Conservation (phyloP, 2,329 filamentous ascomycete species). For the Setomelanomma holmii region DNA sequence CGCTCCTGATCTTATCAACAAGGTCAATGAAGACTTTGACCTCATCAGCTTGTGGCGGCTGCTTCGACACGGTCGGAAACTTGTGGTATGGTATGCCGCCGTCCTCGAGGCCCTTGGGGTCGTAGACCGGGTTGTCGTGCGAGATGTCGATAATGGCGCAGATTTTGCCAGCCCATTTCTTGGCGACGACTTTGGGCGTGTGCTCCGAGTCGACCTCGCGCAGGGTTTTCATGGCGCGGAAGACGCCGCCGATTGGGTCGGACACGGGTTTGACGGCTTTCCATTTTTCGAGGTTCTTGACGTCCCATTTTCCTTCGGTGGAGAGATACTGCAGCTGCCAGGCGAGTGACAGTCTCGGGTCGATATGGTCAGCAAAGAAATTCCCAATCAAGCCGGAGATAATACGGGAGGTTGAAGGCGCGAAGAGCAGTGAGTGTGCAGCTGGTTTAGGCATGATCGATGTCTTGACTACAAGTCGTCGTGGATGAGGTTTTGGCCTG, state of each 20-base stretch:
- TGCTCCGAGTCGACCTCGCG: conserved; percentile 87
- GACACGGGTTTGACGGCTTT: conserved; percentile 79
- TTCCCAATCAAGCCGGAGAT: conserved; percentile 82
- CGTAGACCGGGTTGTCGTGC: conserved; percentile 89
- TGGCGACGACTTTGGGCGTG: conserved; percentile 74
- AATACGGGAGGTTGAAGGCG: conserved; percentile 74
- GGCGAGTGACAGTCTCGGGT: conserved; percentile 77
- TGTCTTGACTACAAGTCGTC: conserved; percentile 65
- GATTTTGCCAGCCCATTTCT: conserved; percentile 70
- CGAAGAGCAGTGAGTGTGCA: conserved; percentile 84
- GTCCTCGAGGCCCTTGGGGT: conserved; percentile 63
- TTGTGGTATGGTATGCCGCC: conserved; percentile 68
- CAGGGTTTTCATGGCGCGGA: conserved; percentile 91
- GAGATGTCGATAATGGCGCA: conserved; percentile 88
- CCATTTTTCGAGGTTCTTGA: conserved; percentile 96
- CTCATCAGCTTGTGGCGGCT: conserved; percentile 74
- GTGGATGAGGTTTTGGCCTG: conserved; percentile 31
- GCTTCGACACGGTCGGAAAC: conserved; percentile 89
- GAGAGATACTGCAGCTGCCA: conserved; percentile 93
- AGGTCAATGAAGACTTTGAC: conserved; percentile 66
- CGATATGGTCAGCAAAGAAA: conserved; percentile 78
- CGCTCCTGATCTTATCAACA: conserved; percentile 56
- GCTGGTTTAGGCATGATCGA: conserved; percentile 77
- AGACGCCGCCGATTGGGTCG: conserved; percentile 76
- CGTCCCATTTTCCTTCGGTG: conserved; percentile 94